Evolutionary conservation across 768 basidiomycete species (phyloP).

Genomic region (Cystobasidium onofrii): DNA sequence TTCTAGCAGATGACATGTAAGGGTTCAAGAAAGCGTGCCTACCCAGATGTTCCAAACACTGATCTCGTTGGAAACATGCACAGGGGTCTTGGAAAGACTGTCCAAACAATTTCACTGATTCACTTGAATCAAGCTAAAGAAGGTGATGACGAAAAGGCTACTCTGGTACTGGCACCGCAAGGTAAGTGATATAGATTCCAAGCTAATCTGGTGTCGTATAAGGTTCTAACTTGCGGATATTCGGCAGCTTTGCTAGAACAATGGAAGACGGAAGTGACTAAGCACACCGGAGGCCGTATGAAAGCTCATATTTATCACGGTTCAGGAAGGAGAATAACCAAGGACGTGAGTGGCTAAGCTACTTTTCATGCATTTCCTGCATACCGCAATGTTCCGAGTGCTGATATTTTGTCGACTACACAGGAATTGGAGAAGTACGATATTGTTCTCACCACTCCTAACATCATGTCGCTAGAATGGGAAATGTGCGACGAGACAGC

Average conservation of each 20-base stretch:
- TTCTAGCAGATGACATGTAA: conserved; percentile 57
- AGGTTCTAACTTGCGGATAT: no score
- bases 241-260: conserved; percentile 63
- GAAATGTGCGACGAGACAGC: conserved; percentile 33
- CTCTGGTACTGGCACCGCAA: conserved; percentile 58
- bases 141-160: conserved; percentile 56
- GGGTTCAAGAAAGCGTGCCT: conserved; percentile 90
- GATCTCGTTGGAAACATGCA: no score
- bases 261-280: conserved; percentile 48
- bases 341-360: no score
- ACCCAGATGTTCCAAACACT: no score
- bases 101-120: conserved; percentile 77
- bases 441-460: conserved; percentile 59
- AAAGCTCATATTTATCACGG: conserved; percentile 61
- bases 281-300: conserved; percentile 52
- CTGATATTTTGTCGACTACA: no score
- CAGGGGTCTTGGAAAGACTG: conserved; percentile 84
- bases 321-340: conserved; percentile 48
- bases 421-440: conserved; percentile 55
- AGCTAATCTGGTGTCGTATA: conserved; percentile 19
- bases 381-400: no score
- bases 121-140: conserved; percentile 52
- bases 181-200: background rate
- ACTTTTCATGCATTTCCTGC: no score
- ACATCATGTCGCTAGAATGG: conserved; percentile 56